These are phyloP conservation scores for Triglochin maritima DNA, from an alignment of 106 monocot genomes.

Conservation along the genomic window DNA sequence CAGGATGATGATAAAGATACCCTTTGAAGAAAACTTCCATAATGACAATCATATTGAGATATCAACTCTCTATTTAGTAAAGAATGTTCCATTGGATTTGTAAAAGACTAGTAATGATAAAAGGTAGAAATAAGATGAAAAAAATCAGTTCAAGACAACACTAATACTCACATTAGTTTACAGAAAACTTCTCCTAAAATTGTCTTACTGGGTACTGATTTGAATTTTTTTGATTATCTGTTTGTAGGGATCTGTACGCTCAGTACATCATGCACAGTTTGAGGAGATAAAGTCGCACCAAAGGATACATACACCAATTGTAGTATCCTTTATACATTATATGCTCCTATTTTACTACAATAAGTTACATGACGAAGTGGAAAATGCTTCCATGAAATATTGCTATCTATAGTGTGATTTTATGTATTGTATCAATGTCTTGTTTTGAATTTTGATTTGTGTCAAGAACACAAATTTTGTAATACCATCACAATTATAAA, in stretches of 20 bases:
- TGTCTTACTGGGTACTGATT: neutral
- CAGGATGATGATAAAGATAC: too few species aligned
- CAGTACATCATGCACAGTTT: conserved; percentile 10
- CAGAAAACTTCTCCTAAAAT: neutral
- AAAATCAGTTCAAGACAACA: neutral
- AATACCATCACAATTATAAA: neutral
- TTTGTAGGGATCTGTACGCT: conserved; percentile 8
- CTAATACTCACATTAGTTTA: neutral
- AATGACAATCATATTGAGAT: too few species aligned
- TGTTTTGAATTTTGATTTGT: too few species aligned
- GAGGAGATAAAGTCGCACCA: neutral
- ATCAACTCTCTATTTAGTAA: too few species aligned
- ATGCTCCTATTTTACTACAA: neutral
- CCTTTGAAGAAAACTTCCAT: too few species aligned
- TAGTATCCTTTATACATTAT: neutral
- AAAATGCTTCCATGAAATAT: neutral
- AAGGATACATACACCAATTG: neutral
- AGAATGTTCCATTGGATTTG: neutral
- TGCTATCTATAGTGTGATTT: neutral
- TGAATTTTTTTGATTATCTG: neutral
- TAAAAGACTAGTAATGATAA: neutral
- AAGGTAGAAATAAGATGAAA: neutral
- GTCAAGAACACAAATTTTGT: neutral
- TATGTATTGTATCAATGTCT: too few species aligned
- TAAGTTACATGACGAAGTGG: neutral